Conservation (phyloP, 176 grass and related monocot genomes). For the bread wheat (Triticum aestivum) region IWGSC_CS_RefSeq_v2.1 NC_057794.1:474669725-474670224, state of each 20-base stretch:
- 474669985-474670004: neutral
- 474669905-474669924: neutral
- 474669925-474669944: neutral
- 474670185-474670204: neutral
- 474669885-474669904: neutral
- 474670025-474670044: neutral
- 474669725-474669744: neutral
- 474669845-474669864: neutral
- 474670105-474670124: neutral
- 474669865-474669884: neutral
- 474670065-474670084: neutral
- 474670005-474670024: neutral
- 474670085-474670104: neutral
- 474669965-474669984: neutral
- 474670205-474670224: neutral
- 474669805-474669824: neutral
- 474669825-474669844: neutral
- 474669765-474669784: neutral
- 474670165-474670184: constrained; percentile 8
- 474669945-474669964: neutral
- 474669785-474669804: neutral
- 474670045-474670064: neutral
- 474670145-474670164: neutral
- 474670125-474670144: neutral
- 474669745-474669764: neutral